Conservation (phyloP, 2,329 filamentous ascomycete species). For the Setomelanomma holmii region DNA sequence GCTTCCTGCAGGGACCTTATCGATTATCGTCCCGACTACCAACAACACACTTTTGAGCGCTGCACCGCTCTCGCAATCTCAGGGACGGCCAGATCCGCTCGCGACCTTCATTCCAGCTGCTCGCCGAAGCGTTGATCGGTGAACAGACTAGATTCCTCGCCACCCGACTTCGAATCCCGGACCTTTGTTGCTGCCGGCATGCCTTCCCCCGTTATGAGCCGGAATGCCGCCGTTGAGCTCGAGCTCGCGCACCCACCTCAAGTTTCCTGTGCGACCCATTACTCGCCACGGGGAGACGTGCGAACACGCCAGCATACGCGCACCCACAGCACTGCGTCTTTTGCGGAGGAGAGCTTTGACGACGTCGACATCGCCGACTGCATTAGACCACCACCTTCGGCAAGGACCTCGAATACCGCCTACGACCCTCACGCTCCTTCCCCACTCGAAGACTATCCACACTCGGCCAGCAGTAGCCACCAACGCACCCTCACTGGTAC, state of each 20-base stretch:
- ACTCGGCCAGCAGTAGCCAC: conserved; percentile 31
- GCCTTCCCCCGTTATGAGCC: conserved; percentile 31
- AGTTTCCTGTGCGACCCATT: conserved; percentile 39
- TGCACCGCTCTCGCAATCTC: background rate
- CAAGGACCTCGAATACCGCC: conserved; percentile 40
- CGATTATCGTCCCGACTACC: conserved; percentile 24
- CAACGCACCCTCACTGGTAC: conserved; percentile 46
- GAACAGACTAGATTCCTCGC: conserved; percentile 29
- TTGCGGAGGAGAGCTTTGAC: conserved; percentile 30
- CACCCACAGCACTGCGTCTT: background rate
- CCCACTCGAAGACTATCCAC: conserved; percentile 35
- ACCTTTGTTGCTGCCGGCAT: conserved; percentile 15
- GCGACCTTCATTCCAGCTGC: conserved; percentile 20
- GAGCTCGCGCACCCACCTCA: conserved; percentile 30
- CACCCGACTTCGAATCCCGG: conserved; percentile 17
- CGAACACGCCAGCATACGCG: conserved; percentile 22
- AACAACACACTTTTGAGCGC: conserved; percentile 4
- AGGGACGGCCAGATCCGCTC: background rate
- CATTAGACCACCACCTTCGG: conserved; percentile 45
- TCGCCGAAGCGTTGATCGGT: conserved; percentile 22
- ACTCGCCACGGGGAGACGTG: conserved; percentile 33
- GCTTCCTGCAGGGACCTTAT: conserved; percentile 17
- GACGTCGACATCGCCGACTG: conserved; percentile 40
- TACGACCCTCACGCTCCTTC: conserved; percentile 44
- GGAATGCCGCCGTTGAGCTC: conserved; percentile 22